These are phyloP conservation scores for Chaetomium sp. DNA, from an alignment of 2,329 filamentous ascomycete genomes.

Conservation along the genomic window DNA sequence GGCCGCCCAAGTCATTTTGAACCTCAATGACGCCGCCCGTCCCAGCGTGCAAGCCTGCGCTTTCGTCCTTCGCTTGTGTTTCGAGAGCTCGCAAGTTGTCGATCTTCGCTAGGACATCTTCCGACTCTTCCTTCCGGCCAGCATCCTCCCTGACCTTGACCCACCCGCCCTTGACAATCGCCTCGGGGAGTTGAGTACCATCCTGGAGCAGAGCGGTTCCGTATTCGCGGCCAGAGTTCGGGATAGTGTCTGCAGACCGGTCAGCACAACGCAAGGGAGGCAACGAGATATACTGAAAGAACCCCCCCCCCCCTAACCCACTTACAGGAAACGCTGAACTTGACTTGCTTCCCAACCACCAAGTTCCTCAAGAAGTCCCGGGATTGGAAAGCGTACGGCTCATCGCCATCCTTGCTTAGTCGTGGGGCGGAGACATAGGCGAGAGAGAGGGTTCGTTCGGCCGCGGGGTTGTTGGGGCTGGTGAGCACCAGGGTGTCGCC, in stretches of 20 bases:
- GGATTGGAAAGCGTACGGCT: conserved; percentile 88
- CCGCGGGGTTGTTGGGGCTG: conserved; percentile 70
- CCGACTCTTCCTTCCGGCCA: conserved; percentile 80
- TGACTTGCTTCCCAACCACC: conserved; percentile 77
- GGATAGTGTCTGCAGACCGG: conserved; percentile 58
- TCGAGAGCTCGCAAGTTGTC: conserved; percentile 75
- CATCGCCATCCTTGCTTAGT: conserved; percentile 80
- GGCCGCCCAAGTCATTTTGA: conserved; percentile 71
- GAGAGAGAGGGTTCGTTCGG: conserved; percentile 81
- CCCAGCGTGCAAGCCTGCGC: conserved; percentile 74
- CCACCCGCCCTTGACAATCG: conserved; percentile 83
- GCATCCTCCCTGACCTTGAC: conserved; percentile 90
- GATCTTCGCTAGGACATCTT: conserved; percentile 64
- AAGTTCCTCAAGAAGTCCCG: conserved; percentile 84
- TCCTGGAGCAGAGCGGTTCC: conserved; percentile 71
- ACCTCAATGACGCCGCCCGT: conserved; percentile 64
- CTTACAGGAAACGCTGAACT: conserved; percentile 68
- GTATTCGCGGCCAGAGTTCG: conserved; percentile 80
- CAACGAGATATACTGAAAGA: too few species aligned
- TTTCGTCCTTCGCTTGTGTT: conserved; percentile 67
- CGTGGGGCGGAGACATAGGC: conserved; percentile 89
- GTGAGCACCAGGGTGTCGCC: conserved; percentile 86
- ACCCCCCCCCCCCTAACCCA: neutral
- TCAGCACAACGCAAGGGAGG: neutral
- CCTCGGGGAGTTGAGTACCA: conserved; percentile 72